Evolutionary conservation across 108 stramenopile species (phyloP), one percentile per base, ranked within the genome.

Genomic region (Skeletonema costatum): DNA sequence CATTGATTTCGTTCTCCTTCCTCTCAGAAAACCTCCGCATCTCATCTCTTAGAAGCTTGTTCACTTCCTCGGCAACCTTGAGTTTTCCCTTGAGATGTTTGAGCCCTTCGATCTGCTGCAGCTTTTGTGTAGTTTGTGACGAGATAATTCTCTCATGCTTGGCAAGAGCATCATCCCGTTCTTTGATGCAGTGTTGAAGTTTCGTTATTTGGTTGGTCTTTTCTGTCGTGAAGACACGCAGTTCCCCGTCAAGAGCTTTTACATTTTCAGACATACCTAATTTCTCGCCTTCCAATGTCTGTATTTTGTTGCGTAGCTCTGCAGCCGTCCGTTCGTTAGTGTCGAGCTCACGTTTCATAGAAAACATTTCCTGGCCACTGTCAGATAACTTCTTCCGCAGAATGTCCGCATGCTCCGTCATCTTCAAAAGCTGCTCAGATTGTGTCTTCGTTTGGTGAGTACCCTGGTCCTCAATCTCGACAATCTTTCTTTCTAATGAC

Each of bases 331-430:
- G 17, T 48, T 82, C 74, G 10, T 41, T 64, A 11, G 67, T 58
- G 13, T 60, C 44, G 17, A 70, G 42, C 48, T 81, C 66, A 10
- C 30, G 65, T 71, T 75, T 68, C 56, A 81, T 36, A 0, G 11
- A 32, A 25, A 59, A 60, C 21, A 44, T 44, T 51, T 74, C 68
- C 14, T 70, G 51, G 21, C 42, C 12, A 44, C 68, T 38, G 3
- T 65, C 67, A 10, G 21, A 56, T 56, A 70, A 44, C 48, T 69
- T 70, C 31, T 69, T 63, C 12, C 73, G 69, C 21, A 74, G 29
- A 41, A 65, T 68, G 9, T 74, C 73, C 2, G 71, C 62, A 61
- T 80, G 80, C 21, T 70, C 48, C 76, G 73, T 73, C 60, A 80
- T 38, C 42, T 68, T 80, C 48, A 70, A 39, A 9, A 68, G 17